A percentile compares a stretch with the other conserved stretches of the same genome.
These are phyloP conservation scores for Tuber indicum DNA, from an alignment of 495 filamentous ascomycete genomes.

Conservation along the genomic window DNA sequence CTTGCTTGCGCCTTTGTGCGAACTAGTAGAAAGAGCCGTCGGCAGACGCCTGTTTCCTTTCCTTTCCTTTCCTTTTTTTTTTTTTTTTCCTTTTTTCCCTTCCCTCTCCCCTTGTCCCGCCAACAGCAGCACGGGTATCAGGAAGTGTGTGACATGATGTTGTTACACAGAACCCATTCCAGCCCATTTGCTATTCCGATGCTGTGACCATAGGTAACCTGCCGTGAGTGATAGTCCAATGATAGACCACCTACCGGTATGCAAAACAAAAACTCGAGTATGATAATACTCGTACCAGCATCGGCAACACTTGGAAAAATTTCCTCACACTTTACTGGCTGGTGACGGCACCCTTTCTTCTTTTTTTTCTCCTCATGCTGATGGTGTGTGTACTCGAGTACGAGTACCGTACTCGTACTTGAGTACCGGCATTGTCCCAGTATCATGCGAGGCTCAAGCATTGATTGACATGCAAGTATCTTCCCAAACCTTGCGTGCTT, in stretches of 20 bases:
- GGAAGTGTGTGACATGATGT: background rate
- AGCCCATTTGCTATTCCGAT: background rate
- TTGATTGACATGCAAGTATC: background rate
- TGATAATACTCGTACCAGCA: too few relatives aligned
- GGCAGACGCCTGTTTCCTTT: background rate
- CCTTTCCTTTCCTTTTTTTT: background rate
- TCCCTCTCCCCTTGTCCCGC: background rate
- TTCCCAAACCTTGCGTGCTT: background rate
- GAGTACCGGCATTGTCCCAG: background rate
- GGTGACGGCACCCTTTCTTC: background rate
- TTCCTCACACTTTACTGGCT: background rate
- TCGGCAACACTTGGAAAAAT: background rate
- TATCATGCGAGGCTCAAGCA: background rate
- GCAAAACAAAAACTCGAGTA: background rate
- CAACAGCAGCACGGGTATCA: background rate
- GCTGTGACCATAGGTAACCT: background rate
- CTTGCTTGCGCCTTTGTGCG: constrained; percentile 13
- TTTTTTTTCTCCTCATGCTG: background rate
- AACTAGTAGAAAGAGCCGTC: background rate
- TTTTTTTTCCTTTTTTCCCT: background rate
- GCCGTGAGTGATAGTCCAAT: background rate
- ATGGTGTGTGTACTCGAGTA: background rate
- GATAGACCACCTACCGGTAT: too few relatives aligned
- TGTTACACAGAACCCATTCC: background rate
- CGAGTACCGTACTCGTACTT: too few relatives aligned